Conservation (phyloP, 2,329 filamentous ascomycete species). For the Fusarium concolor region DNA sequence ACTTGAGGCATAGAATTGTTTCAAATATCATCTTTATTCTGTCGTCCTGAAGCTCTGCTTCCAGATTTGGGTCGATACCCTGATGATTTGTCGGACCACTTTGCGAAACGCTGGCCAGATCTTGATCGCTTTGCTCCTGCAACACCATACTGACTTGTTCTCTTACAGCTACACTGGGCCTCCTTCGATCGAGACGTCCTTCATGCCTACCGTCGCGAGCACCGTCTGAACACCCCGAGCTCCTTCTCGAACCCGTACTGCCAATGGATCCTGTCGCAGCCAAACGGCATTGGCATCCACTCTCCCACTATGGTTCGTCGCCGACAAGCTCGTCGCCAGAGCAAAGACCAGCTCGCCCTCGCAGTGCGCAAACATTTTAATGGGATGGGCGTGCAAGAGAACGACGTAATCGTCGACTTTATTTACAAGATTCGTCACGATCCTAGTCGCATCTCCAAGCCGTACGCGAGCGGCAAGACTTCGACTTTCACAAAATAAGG, state of each 20-base stretch:
- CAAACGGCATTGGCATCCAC: conserved; percentile 73
- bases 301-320: conserved; percentile 81
- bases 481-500: conserved; percentile 29
- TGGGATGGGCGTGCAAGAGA: conserved; percentile 80
- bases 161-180: conserved; percentile 70
- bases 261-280: conserved; percentile 69
- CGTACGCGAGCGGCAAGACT: conserved; percentile 17
- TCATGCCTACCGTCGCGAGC: conserved; percentile 79
- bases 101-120: neutral
- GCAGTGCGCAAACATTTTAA: conserved; percentile 87
- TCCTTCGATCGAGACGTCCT: conserved; percentile 75
- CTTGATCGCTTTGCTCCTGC: neutral
- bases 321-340: conserved; percentile 73
- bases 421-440: conserved; percentile 72
- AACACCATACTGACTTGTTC: conserved; percentile 22
- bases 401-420: conserved; percentile 83
- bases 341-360: conserved; percentile 77
- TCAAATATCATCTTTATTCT: neutral
- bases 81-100: neutral
- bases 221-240: conserved; percentile 76
- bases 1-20: neutral
- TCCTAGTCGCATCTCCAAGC: conserved; percentile 45
- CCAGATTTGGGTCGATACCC: neutral
- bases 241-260: conserved; percentile 75
- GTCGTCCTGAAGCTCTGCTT: neutral